These are phyloP conservation scores for Fusarium drepaniforme DNA, from an alignment of 2,329 filamentous ascomycete species.

Conservation along the genomic window DNA sequence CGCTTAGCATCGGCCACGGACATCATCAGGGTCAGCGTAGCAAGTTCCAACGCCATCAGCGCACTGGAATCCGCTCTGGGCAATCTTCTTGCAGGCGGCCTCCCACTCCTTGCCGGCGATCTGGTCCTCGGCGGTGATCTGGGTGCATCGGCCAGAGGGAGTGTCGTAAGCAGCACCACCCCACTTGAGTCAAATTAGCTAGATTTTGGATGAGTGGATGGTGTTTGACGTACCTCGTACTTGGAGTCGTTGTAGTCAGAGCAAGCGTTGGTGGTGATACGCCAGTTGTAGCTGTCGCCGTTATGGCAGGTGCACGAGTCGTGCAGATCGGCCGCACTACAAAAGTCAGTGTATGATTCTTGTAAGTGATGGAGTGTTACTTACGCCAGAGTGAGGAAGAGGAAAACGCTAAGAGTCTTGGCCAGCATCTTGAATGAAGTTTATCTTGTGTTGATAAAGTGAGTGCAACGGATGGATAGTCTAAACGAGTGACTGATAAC, in stretches of 20 bases:
- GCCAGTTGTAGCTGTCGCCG: slow-evolving; percentile 37
- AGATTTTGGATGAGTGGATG: not conserved
- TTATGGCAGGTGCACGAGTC: slow-evolving; percentile 36
- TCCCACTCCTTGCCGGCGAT: slow-evolving; percentile 41
- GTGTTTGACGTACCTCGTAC: slow-evolving; percentile 17
- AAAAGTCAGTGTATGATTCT: not conserved
- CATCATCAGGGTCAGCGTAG: slow-evolving; percentile 18
- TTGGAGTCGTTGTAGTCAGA: slow-evolving; percentile 22
- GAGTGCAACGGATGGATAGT: not conserved
- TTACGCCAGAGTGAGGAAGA: slow-evolving; percentile 32
- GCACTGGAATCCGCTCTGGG: slow-evolving; percentile 28
- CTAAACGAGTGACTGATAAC: not conserved
- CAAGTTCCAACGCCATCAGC: slow-evolving; percentile 37
- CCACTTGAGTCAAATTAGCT: slow-evolving; percentile 23
- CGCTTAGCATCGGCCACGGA: slow-evolving; percentile 29
- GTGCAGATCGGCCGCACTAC: slow-evolving; percentile 34
- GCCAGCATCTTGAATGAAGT: slow-evolving; percentile 24
- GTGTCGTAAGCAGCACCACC: slow-evolving; percentile 27
- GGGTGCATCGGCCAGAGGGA: slow-evolving; percentile 32
- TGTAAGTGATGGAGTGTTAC: not conserved
- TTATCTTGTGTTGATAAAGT: not conserved
- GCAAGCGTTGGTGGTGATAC: slow-evolving; percentile 35
- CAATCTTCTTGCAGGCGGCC: slow-evolving; percentile 34
- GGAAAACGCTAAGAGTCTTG: slow-evolving; percentile 23
- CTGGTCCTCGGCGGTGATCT: slow-evolving; percentile 14